Conservation (phyloP, 1,139 yeast species). For the Taphrina betulina region DNA sequence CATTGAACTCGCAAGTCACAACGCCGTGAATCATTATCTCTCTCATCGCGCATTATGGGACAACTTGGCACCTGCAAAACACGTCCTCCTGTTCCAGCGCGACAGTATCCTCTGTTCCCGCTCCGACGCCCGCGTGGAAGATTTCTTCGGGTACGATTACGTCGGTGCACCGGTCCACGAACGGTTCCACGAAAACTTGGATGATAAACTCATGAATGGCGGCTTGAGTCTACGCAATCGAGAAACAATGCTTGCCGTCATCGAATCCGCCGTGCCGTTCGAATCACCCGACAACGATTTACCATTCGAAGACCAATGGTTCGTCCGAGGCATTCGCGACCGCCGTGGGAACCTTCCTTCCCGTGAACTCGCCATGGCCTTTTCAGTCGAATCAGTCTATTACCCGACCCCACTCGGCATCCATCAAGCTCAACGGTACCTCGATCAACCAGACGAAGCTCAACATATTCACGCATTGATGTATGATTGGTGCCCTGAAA, state of each 20-base stretch:
- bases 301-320: slow-evolving; percentile 21
- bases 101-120: slow-evolving; percentile 21
- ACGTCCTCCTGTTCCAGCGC: slow-evolving; percentile 21
- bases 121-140: slow-evolving; percentile 19
- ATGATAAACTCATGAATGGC: slow-evolving; percentile 18
- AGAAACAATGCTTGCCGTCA: slow-evolving; percentile 7
- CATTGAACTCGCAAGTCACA: slow-evolving; percentile 2
- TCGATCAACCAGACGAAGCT: not conserved
- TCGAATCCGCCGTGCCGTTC: slow-evolving; percentile 9
- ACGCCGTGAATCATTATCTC: slow-evolving; percentile 16
- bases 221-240: slow-evolving; percentile 22
- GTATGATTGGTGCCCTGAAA: slow-evolving; percentile 28
- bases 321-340: slow-evolving; percentile 9
- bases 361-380: slow-evolving; percentile 12
- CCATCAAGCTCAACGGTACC: slow-evolving; percentile 12
- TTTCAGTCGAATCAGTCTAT: slow-evolving; percentile 22
- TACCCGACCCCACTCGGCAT: slow-evolving; percentile 25
- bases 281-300: not conserved
- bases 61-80: slow-evolving; percentile 28
- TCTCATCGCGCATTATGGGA: slow-evolving; percentile 20
- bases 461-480: not conserved
- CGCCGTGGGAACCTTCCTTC: slow-evolving; percentile 2
- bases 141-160: slow-evolving; percentile 21
- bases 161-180: slow-evolving; percentile 28
- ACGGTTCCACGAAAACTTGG: not conserved